phyloP scores from a whole-genome alignment of 2,329 filamentous ascomycete genomes.

The Aureobasidium sp. region DNA sequence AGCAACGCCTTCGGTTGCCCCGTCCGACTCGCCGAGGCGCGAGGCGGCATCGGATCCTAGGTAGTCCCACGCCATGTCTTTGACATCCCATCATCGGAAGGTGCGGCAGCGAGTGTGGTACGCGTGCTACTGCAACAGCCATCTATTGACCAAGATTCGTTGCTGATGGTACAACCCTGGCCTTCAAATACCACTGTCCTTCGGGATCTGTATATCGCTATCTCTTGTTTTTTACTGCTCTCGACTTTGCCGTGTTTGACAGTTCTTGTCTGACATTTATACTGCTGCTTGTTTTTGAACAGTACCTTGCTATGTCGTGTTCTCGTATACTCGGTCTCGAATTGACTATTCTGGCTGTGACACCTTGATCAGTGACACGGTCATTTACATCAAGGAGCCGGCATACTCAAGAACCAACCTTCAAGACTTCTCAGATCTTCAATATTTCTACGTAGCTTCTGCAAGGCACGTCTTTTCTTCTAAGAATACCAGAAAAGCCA shows the following conservation, averaged over 20 bases:
- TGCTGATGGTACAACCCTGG: neutral
- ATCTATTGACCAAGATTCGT: neutral
- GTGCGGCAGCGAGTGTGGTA: neutral
- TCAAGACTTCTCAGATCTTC: neutral
- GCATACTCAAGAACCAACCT: neutral
- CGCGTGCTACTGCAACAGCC: neutral
- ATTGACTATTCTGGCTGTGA: too few relatives aligned
- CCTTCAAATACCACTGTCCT: too few relatives aligned
- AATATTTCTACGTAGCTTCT: neutral
- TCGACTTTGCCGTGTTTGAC: too few relatives aligned
- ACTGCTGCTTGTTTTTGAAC: neutral
- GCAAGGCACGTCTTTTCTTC: neutral
- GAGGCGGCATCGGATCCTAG: neutral
- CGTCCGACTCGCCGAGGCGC: slow-evolving; percentile 1
- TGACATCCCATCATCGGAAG: neutral
- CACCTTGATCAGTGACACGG: too few relatives aligned
- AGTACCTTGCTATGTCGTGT: neutral
- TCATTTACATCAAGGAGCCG: too few relatives aligned
- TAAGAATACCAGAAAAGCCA: neutral
- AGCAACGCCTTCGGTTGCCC: slow-evolving; percentile 2
- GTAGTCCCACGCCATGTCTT: slow-evolving; percentile 1
- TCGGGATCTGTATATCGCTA: too few relatives aligned
- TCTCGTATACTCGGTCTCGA: neutral
- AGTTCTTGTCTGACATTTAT: too few relatives aligned
- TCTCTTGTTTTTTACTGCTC: neutral